Evolutionary conservation across 2,329 filamentous ascomycete species (phyloP).

Genomic region (Whalleya microplaca): DNA sequence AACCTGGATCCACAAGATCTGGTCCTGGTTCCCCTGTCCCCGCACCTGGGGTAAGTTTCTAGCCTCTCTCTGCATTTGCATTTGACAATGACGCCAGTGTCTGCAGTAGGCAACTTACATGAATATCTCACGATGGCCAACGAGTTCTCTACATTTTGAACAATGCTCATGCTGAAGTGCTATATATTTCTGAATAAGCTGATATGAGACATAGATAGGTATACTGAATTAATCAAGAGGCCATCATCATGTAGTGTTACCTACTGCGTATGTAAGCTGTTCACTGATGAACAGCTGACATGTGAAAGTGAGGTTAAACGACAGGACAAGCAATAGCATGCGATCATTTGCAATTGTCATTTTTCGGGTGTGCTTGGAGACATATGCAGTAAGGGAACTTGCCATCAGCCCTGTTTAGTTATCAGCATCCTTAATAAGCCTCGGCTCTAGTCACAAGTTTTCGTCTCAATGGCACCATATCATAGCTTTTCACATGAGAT

Average conservation of each 20-base stretch:
- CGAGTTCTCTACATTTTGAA: background rate
- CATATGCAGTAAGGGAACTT: too few species aligned
- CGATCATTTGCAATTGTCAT: too few species aligned
- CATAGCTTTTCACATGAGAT: background rate
- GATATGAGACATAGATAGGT: too few species aligned
- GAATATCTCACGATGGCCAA: too few species aligned
- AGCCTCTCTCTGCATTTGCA: too few species aligned
- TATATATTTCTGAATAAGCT: background rate
- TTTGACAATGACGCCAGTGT: background rate
- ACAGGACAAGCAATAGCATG: background rate
- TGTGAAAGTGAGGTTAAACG: background rate
- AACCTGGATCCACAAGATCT: background rate
- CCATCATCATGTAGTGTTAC: too few species aligned
- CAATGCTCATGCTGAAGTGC: background rate
- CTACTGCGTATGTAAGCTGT: background rate
- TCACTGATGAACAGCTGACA: background rate
- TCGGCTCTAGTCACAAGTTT: background rate
- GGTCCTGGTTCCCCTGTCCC: background rate
- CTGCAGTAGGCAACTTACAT: too few species aligned
- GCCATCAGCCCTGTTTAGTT: too few species aligned
- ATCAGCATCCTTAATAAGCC: too few species aligned
- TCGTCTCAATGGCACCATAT: background rate
- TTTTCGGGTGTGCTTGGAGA: too few species aligned
- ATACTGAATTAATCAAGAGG: too few species aligned
- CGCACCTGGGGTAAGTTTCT: background rate